phyloP scores from a whole-genome alignment of 2,329 filamentous ascomycete genomes.

The Diaporthe citrichinensis region DNA sequence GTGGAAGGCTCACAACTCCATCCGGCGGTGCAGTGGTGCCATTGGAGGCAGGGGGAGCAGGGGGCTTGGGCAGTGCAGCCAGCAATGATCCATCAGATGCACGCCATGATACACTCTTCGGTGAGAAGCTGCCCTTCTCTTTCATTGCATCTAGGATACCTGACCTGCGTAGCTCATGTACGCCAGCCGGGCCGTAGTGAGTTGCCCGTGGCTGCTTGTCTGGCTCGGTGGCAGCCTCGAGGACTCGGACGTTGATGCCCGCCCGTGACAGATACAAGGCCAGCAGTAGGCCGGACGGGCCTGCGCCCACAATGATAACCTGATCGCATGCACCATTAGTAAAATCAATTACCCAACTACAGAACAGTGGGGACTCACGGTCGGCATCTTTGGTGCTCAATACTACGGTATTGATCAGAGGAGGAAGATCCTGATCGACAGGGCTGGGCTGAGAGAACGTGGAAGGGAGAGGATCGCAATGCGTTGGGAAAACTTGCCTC shows the following conservation, averaged over 20 bases:
- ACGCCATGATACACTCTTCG: slow-evolving; percentile 39
- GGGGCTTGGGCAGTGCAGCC: slow-evolving; percentile 25
- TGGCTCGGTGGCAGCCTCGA: slow-evolving; percentile 18
- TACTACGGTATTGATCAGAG: background rate
- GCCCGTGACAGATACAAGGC: slow-evolving; percentile 39
- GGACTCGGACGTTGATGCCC: slow-evolving; percentile 15
- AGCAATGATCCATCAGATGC: slow-evolving; percentile 36
- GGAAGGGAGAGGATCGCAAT: background rate
- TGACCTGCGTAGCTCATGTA: slow-evolving; percentile 36
- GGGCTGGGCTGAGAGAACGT: background rate
- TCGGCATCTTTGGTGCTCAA: background rate
- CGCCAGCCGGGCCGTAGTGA: slow-evolving; percentile 41
- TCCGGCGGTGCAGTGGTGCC: slow-evolving; percentile 37
- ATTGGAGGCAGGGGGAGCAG: background rate
- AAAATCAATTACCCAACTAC: too few relatives aligned
- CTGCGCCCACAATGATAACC: slow-evolving; percentile 41
- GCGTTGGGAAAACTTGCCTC: background rate
- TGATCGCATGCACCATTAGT: background rate
- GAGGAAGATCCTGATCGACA: background rate
- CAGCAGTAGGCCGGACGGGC: slow-evolving; percentile 46
- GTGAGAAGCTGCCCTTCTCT: slow-evolving; percentile 34
- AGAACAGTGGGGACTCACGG: background rate
- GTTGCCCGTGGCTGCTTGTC: slow-evolving; percentile 41
- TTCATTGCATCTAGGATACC: slow-evolving; percentile 39
- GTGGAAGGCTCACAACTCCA: slow-evolving; percentile 55